Evolutionary conservation across 345 rosid genomes (phyloP), one percentile per base, ranked within the genome.

Genomic region (Pugionium cornutum): DNA sequence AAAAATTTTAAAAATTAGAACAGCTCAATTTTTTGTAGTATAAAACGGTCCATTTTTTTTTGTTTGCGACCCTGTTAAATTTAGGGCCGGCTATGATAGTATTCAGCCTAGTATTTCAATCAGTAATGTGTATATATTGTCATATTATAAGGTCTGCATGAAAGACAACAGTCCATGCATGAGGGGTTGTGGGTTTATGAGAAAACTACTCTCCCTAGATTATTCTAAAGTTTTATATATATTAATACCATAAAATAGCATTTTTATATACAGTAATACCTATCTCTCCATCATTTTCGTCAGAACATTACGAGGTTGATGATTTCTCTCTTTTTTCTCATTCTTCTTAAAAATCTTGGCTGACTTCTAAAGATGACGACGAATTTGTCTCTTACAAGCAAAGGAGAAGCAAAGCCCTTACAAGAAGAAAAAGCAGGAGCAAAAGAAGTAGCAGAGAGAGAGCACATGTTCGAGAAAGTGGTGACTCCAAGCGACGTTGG

Each of bases 401-500:
- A 64, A 34, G 54, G 62, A 39, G 74, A 59, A 55, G 55, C 18
- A 18, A 18, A 18, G 18, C 18, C 18, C 18, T 18, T 18, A 18
- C 18, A 62, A 66, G 37, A 68, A 10, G 41, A 37, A 37, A 48
- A 51, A 58, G 55, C 51, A 47, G 58, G 29, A 77, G 70, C 18
- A 44, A 41, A 46, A 26, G 6, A 45, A 57, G 68, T 30, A 68
- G 72, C 69, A 2, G 83, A 80, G 78, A 84, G 74, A 76, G 95
- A 88, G 33, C 86, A 83, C 58, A 85, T 88, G 89, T 88, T 88
- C 34, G 95, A 88, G 62, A 88, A 88, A 79, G 95, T 85, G 1
- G 91, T 88, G 46, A 88, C 95, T 3, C 95, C 95, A 42, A 88
- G 95, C 34, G 95, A 88, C 62, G 95, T 88, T 2, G 95, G 95